These are phyloP conservation scores for Gymnopus androsaceus DNA, from an alignment of 1,284 basidiomycete species.

Conservation along the genomic window DNA sequence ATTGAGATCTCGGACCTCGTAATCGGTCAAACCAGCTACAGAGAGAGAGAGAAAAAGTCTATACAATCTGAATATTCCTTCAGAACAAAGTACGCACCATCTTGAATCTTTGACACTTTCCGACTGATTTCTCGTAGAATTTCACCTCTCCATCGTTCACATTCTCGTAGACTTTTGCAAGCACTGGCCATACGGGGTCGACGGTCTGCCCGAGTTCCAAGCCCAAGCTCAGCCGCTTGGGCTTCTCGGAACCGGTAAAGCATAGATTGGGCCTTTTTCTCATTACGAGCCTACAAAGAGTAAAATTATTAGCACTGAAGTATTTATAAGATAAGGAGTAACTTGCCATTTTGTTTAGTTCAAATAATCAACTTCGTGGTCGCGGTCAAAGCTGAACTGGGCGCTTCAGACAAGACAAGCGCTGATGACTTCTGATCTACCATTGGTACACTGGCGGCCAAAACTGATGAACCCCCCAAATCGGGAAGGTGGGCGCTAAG, in stretches of 20 bases:
- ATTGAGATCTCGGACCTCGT: constrained; percentile 94
- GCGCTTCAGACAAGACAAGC: no score
- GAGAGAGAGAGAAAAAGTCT: neutral
- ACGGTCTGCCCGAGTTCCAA: constrained; percentile 78
- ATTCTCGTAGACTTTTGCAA: constrained; percentile 90
- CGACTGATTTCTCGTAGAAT: constrained; percentile 92
- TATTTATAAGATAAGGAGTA: no score
- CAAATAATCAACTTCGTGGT: no score
- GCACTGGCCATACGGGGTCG: constrained; percentile 88
- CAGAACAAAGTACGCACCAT: constrained; percentile 60
- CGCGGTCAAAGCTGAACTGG: no score
- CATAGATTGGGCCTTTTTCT: constrained; percentile 98
- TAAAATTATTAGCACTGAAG: neutral
- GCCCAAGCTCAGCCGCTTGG: constrained; percentile 92
- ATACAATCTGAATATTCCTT: neutral
- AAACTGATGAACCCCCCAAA: no score
- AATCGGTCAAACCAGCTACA: constrained; percentile 89
- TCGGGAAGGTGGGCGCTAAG: no score
- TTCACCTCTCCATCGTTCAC: constrained; percentile 95
- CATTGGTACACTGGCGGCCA: no score
- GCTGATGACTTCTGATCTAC: no score
- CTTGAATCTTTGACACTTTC: constrained; percentile 98
- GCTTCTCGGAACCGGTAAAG: constrained; percentile 98
- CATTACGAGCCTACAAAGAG: constrained; percentile 85
- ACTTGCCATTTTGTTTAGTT: neutral